A percentile compares a stretch with the other conserved stretches of the same genome.
Conservation (phyloP, 352 stramenopile species). For the Plasmopara muralis region DNA sequence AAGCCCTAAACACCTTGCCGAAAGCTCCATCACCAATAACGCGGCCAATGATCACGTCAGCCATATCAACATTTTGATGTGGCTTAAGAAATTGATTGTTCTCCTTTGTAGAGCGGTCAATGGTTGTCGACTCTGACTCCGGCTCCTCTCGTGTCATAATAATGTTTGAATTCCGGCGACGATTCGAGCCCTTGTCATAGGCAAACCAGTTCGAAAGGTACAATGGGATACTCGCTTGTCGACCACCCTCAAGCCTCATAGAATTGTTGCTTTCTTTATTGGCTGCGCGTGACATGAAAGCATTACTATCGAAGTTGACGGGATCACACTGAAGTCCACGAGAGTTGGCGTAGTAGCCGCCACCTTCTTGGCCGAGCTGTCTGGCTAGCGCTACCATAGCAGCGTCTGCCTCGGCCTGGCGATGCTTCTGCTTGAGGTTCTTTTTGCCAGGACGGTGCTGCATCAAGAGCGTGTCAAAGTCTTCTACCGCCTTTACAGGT, state of each 20-base stretch:
- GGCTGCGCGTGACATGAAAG: constrained; percentile 25
- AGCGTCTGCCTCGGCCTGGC: constrained; percentile 18
- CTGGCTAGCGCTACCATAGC: constrained; percentile 16
- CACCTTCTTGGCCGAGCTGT: constrained; percentile 28
- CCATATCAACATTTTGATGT: constrained; percentile 54
- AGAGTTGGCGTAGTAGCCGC: constrained; percentile 26
- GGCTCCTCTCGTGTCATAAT: constrained; percentile 23
- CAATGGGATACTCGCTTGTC: constrained; percentile 50
- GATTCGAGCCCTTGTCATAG: constrained; percentile 21
- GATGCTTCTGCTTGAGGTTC: constrained; percentile 30
- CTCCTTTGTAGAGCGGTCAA: constrained; percentile 8
- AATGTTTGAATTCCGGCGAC: constrained; percentile 23
- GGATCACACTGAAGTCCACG: neutral
- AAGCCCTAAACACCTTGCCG: constrained; percentile 65
- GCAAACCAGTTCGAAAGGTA: constrained; percentile 52
- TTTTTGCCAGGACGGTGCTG: constrained; percentile 20
- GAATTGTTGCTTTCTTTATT: constrained; percentile 36
- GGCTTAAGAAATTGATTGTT: constrained; percentile 27
- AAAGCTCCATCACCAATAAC: constrained; percentile 78
- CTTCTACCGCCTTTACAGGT: constrained; percentile 21
- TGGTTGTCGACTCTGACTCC: constrained; percentile 15
- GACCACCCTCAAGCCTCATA: constrained; percentile 45
- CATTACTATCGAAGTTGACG: constrained; percentile 21
- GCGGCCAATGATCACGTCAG: constrained; percentile 42
- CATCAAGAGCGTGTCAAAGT: constrained; percentile 24